Percentiles rank a stretch among this genome's conserved stretches.
Evolutionary conservation across 352 stramenopile genomes (phyloP).

Genomic region (Saprolegnia parasitica): DNA sequence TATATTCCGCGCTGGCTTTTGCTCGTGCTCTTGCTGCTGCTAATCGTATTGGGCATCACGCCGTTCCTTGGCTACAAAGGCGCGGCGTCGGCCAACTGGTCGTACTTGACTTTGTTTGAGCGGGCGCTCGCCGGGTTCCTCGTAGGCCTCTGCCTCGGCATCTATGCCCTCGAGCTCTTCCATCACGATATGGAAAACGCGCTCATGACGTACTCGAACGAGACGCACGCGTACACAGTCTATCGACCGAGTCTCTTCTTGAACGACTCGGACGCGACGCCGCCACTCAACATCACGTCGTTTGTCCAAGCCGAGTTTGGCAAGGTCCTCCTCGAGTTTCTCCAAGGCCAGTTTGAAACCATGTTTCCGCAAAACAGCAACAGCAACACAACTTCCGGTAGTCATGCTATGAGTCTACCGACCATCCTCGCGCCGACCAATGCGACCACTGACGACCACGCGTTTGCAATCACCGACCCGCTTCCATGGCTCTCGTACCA

Average conservation of each 20-base stretch:
- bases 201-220: not conserved
- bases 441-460: not conserved
- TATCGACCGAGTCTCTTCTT: conserved; percentile 33
- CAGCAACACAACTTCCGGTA: not conserved
- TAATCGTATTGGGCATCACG: conserved; percentile 7
- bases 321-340: conserved; percentile 12
- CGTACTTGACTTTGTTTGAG: conserved; percentile 1
- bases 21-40: not conserved
- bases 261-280: conserved; percentile 21
- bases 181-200: conserved; percentile 12
- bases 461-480: conserved; percentile 1
- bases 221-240: conserved; percentile 19
- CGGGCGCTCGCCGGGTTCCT: conserved; percentile 3
- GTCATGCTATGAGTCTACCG: too few species aligned
- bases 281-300: not conserved
- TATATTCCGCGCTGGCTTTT: not conserved
- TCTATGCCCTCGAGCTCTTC: conserved; percentile 12
- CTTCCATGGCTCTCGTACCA: conserved; percentile 15
- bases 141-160: not conserved
- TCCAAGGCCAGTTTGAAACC: conserved; percentile 14
- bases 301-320: conserved; percentile 24
- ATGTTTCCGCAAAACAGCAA: conserved; percentile 9
- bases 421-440: not conserved
- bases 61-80: conserved; percentile 23
- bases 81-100: not conserved